Conservation (phyloP, 2,329 filamentous ascomycete species). For the Volutella citrinella region DNA sequence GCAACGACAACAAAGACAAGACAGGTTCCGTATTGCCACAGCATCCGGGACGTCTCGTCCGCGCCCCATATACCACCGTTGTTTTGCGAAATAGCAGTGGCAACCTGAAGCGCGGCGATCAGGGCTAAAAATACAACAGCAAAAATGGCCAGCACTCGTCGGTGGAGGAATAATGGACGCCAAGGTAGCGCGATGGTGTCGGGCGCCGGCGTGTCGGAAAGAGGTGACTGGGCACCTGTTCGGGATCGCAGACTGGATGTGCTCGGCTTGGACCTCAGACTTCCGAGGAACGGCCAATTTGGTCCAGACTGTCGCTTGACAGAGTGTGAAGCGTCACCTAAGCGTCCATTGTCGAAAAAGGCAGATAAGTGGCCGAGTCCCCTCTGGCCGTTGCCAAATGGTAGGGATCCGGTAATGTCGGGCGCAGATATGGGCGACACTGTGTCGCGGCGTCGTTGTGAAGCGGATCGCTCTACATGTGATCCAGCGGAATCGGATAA, state of each 20-base stretch:
- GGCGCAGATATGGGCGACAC: too few species aligned
- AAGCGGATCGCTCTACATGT: too few species aligned
- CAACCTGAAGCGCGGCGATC: slow-evolving; percentile 27
- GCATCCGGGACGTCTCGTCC: slow-evolving; percentile 26
- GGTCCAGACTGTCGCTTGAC: too few species aligned
- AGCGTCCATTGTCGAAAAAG: too few species aligned
- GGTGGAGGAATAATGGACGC: slow-evolving; percentile 34
- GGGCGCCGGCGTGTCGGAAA: slow-evolving; percentile 17
- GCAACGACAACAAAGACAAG: slow-evolving; percentile 31
- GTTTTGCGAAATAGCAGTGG: slow-evolving; percentile 28
- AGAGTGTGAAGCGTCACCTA: too few species aligned
- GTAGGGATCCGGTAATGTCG: too few species aligned
- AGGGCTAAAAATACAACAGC: slow-evolving; percentile 26
- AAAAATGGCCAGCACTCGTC: slow-evolving; percentile 29
- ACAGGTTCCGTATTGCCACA: slow-evolving; percentile 36
- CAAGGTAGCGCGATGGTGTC: slow-evolving; percentile 29
- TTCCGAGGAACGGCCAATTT: slow-evolving; percentile 27
- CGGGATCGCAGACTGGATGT: slow-evolving; percentile 15
- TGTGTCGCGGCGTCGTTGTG: too few species aligned
- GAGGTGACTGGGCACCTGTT: slow-evolving; percentile 1
- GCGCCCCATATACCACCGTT: slow-evolving; percentile 28
- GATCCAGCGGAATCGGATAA: too few species aligned
- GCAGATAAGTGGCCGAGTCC: too few species aligned
- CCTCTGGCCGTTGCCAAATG: too few species aligned
- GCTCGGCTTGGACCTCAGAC: slow-evolving; percentile 19